These are phyloP conservation scores for Delitschia confertaspora DNA, from an alignment of 495 filamentous ascomycete species.

Conservation along the genomic window DNA sequence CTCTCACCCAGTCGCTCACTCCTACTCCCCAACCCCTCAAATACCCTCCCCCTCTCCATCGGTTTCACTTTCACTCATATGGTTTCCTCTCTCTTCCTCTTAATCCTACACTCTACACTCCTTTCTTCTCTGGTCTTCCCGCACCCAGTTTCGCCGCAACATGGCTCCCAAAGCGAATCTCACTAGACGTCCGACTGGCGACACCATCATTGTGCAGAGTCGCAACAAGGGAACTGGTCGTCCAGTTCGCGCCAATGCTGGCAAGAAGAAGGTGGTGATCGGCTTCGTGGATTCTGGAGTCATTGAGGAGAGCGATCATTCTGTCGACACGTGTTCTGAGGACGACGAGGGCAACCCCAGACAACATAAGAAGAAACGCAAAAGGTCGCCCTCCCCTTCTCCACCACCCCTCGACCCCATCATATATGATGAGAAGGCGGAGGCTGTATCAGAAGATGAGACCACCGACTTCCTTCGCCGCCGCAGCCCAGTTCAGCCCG, in stretches of 20 bases:
- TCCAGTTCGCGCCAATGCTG: slow-evolving; percentile 18
- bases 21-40: neutral
- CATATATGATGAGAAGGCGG: slow-evolving; percentile 15
- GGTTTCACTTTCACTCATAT: neutral
- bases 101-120: neutral
- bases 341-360: slow-evolving; percentile 19
- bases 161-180: slow-evolving; percentile 2
- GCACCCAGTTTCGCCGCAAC: neutral
- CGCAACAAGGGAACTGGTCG: slow-evolving; percentile 20
- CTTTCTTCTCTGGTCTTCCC: neutral
- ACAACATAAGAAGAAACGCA: slow-evolving; percentile 13
- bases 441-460: slow-evolving; percentile 11
- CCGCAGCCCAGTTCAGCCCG: neutral
- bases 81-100: neutral
- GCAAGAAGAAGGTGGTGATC: slow-evolving; percentile 7
- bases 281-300: slow-evolving; percentile 20
- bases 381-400: slow-evolving; percentile 18
- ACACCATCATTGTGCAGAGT: neutral
- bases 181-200: neutral
- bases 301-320: slow-evolving; percentile 23
- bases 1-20: too few relatives aligned
- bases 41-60: neutral
- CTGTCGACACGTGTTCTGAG: slow-evolving; percentile 15
- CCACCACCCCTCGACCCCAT: slow-evolving; percentile 23
- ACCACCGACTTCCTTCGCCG: slow-evolving; percentile 6